Percentiles rank a stretch among this genome's conserved stretches.
These are phyloP conservation scores for Leersia perrieri DNA, from an alignment of 176 grass and related monocot species.

Conservation along the genomic window DNA sequence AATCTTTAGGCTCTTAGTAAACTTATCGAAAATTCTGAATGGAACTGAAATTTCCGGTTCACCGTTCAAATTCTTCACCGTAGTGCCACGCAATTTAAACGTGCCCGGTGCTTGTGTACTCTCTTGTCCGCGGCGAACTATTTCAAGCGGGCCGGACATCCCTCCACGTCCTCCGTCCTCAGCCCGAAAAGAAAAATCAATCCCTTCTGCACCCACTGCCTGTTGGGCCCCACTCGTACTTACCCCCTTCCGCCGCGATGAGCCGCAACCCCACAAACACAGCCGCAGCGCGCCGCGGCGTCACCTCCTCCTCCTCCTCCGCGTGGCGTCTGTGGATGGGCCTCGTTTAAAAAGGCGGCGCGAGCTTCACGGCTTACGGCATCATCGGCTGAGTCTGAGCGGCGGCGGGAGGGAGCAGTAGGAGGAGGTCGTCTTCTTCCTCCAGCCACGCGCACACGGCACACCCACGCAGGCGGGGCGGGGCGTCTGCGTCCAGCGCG, in stretches of 20 bases:
- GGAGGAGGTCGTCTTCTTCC: background rate
- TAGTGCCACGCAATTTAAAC: background rate
- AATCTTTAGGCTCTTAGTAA: background rate
- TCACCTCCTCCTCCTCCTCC: background rate
- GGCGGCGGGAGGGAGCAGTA: background rate
- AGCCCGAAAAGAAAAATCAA: background rate
- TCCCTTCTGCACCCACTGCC: background rate
- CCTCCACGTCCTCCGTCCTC: background rate
- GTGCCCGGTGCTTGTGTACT: background rate
- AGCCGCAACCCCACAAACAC: background rate
- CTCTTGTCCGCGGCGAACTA: background rate
- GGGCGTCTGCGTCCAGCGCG: slow-evolving; percentile 41
- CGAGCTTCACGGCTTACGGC: background rate
- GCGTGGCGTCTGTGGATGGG: no score
- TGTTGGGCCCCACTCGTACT: background rate
- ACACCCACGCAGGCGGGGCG: no score
- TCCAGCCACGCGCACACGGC: background rate
- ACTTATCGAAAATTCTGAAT: background rate
- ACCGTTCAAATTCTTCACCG: background rate
- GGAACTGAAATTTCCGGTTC: no score
- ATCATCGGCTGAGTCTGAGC: background rate
- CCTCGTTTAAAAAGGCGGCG: background rate
- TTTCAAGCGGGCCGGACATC: background rate
- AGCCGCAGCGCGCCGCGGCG: background rate
- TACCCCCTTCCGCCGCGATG: background rate